These are phyloP conservation scores for Mesembryanthemum crystallinum DNA, from an alignment of 148 eudicot species.

Conservation along the genomic window DNA sequence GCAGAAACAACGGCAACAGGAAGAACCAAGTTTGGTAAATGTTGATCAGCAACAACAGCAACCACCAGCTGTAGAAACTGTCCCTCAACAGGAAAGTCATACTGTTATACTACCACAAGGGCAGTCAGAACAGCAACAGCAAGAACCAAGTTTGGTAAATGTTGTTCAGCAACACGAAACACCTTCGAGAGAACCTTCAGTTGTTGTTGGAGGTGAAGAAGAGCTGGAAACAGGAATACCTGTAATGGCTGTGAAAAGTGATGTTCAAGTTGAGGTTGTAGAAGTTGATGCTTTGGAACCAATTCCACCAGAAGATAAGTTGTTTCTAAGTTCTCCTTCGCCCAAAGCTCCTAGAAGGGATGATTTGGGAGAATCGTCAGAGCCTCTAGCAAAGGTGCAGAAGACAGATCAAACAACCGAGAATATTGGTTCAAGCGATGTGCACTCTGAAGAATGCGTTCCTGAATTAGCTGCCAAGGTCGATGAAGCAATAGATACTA, in stretches of 20 bases:
- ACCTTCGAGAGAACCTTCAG: not conserved
- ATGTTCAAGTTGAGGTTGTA: not conserved
- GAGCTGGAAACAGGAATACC: not conserved
- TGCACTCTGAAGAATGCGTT: not conserved
- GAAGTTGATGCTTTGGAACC: conserved; percentile 1
- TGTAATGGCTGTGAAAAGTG: not conserved
- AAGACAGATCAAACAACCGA: conserved; percentile 14
- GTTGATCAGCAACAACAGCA: not conserved
- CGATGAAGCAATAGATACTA: not conserved
- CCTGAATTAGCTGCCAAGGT: not conserved
- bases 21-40: not conserved
- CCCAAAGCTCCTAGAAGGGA: not conserved
- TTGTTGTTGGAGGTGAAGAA: not conserved
- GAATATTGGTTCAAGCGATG: not conserved
- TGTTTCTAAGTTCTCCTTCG: not conserved
- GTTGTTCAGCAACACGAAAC: not conserved
- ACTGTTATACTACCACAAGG: too few relatives aligned
- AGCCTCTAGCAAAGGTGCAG: conserved; percentile 22
- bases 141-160: not conserved
- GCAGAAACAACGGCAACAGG: not conserved
- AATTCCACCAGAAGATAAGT: not conserved
- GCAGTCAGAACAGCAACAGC: not conserved
- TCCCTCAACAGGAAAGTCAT: too few relatives aligned
- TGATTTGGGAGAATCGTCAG: conserved; percentile 9
- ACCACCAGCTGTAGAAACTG: too few relatives aligned